Conservation (phyloP, 257 asterid genomes). For the Lithospermum erythrorhizon region DNA sequence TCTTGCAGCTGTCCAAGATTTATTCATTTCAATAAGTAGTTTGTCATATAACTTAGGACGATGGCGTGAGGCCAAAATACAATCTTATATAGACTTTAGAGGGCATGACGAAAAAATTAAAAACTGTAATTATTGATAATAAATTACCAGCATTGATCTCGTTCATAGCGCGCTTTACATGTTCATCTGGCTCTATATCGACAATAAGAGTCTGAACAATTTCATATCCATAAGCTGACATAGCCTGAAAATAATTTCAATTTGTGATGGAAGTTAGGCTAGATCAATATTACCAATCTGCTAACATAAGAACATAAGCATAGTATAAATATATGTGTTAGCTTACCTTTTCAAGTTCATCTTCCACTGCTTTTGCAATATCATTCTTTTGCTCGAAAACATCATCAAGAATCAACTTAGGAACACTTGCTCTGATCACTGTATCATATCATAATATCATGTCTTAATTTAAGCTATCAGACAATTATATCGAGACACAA, state of each 20-base stretch:
- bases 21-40: not conserved
- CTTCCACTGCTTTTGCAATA: conserved; percentile 69
- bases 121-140: too few relatives aligned
- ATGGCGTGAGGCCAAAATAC: too few relatives aligned
- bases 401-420: conserved; percentile 54
- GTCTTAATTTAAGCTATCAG: not conserved
- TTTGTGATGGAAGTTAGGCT: not conserved
- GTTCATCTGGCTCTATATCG: conserved; percentile 72
- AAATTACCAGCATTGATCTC: conserved; percentile 59
- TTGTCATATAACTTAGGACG: not conserved
- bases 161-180: conserved; percentile 77
- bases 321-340: not conserved
- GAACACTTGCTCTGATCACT: conserved; percentile 77
- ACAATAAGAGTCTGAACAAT: conserved; percentile 82
- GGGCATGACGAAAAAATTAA: too few relatives aligned
- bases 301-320: not conserved
- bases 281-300: not conserved
- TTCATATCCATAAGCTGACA: conserved; percentile 78
- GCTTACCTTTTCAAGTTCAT: conserved; percentile 69
- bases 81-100: too few relatives aligned
- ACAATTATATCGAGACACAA: not conserved
- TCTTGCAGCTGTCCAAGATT: conserved; percentile 34
- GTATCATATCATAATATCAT: not conserved
- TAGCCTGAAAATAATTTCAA: conserved; percentile 37
- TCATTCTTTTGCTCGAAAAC: conserved; percentile 73